Base-by-base conservation (phyloP, 1,284 basidiomycete genomes). In the Cutaneotrichosporon cyanovorans region DNA sequence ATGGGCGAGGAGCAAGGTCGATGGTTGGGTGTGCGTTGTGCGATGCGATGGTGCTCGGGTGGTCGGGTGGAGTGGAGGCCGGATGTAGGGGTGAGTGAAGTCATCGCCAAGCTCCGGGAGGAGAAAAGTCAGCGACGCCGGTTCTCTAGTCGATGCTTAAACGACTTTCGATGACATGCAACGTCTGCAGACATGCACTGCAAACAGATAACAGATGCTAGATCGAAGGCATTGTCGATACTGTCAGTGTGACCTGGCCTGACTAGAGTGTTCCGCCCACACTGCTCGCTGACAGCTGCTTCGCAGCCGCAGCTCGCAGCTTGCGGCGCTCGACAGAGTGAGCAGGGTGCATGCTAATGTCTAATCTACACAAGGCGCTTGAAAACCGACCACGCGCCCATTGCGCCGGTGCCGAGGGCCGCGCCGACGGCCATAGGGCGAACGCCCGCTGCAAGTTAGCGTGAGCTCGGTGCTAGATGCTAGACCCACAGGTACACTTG, bases 361-460 rank as follows among this genome's bases (percentile, higher is more conserved):
- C 35, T 20, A 30, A 40, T 46, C 45, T 61, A 66, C 21, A 66
- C 58, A 30, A 56, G 81, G 72, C 79, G 83, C 79, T 95, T 95
- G 72, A 88, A 80, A 74, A 82, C 83, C 73, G 88, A 90, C 91
- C 92, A 96, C 50, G 83, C 73, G 49, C 89, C 90, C 53, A 90
- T 91, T 62, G 83, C 76, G 55, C 80, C 85, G 60, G 91, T 90
- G 74, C 92, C 85, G 61, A 96, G 74, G 45, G 84, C 83, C 45
- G 87, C 89, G 55, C 92, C 87, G 52, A 87, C 85, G 53, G 91
- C 72, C 59, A 87, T 87, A 58, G 92, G 87, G 66, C 81, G 83
- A 46, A 92, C 76, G 53, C 95, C 93, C 71, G 92, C 92, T 93
- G 71, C 54, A 59, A 71, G 70, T 71, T 58, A 58, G 54, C 40